phyloP scores from a whole-genome alignment of 768 basidiomycete species.

The Trametes sanguinea region DNA sequence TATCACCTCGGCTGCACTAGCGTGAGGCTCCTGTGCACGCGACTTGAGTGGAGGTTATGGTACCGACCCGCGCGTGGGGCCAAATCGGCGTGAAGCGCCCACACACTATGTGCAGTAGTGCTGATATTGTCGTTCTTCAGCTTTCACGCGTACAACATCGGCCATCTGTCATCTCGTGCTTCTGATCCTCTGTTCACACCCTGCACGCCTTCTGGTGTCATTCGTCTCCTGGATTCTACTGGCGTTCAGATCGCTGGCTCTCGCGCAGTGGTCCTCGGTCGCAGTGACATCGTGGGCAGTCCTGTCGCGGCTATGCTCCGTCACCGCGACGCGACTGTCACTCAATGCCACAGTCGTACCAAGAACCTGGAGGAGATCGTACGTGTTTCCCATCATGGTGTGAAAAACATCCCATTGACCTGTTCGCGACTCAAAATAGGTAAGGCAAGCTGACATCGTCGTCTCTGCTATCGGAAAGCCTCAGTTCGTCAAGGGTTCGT shows the following conservation, averaged over 20 bases:
- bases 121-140: constrained; percentile 41
- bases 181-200: constrained; percentile 88
- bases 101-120: background rate
- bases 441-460: constrained; percentile 86
- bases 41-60: background rate
- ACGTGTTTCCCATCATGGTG: constrained; percentile 31
- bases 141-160: constrained; percentile 98
- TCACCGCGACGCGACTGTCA: constrained; percentile 92
- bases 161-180: constrained; percentile 88
- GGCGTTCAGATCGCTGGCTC: constrained; percentile 75
- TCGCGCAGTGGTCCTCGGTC: constrained; percentile 89
- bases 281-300: constrained; percentile 97
- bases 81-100: background rate
- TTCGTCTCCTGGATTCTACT: constrained; percentile 88
- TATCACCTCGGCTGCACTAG: too few species aligned
- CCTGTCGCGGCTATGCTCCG: constrained; percentile 91
- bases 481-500: constrained; percentile 87
- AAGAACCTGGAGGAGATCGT: constrained; percentile 80
- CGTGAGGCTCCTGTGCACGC: background rate
- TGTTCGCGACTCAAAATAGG: constrained; percentile 40
- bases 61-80: background rate
- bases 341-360: constrained; percentile 94
- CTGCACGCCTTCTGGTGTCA: constrained; percentile 93
- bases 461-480: constrained; percentile 97
- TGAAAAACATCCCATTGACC: background rate